Conservation (phyloP, 2,329 filamentous ascomycete species). For the Talaromyces rugulosus region DNA sequence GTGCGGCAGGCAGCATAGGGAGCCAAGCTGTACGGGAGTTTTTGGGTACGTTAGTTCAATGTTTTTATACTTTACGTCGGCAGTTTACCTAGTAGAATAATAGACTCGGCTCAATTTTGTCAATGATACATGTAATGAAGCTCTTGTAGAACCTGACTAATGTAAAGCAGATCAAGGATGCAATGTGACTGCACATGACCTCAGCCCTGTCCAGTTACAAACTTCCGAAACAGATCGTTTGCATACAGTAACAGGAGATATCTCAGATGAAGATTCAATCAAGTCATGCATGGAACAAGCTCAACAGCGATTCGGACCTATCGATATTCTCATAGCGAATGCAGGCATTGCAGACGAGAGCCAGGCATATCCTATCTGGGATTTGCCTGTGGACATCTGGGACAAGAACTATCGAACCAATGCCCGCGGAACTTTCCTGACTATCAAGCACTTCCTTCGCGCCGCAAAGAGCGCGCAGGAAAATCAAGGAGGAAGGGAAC, state of each 20-base stretch:
- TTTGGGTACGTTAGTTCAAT: slow-evolving; percentile 38
- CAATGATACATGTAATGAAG: neutral
- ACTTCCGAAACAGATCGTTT: slow-evolving; percentile 30
- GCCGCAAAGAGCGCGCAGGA: slow-evolving; percentile 39
- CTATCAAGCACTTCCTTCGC: slow-evolving; percentile 53
- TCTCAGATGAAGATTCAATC: slow-evolving; percentile 46
- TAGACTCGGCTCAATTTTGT: neutral
- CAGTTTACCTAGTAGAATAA: neutral
- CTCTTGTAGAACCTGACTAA: neutral
- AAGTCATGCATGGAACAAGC: slow-evolving; percentile 39
- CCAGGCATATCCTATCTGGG: slow-evolving; percentile 49
- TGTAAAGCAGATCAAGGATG: slow-evolving; percentile 45
- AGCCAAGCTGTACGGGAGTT: slow-evolving; percentile 49
- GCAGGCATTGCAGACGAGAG: slow-evolving; percentile 50
- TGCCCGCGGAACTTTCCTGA: slow-evolving; percentile 51
- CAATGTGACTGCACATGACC: slow-evolving; percentile 52
- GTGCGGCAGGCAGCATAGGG: slow-evolving; percentile 51
- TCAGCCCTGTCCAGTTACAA: slow-evolving; percentile 33
- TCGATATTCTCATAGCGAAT: slow-evolving; percentile 52
- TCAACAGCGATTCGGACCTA: slow-evolving; percentile 43
- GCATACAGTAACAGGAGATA: slow-evolving; percentile 44
- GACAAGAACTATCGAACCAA: slow-evolving; percentile 50
- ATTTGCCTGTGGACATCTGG: slow-evolving; percentile 49
- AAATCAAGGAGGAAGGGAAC: slow-evolving; percentile 29
- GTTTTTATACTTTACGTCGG: neutral